Base-by-base conservation (phyloP, 2,329 filamentous ascomycete genomes). In the Arthrobotrys megalospora region DNA sequence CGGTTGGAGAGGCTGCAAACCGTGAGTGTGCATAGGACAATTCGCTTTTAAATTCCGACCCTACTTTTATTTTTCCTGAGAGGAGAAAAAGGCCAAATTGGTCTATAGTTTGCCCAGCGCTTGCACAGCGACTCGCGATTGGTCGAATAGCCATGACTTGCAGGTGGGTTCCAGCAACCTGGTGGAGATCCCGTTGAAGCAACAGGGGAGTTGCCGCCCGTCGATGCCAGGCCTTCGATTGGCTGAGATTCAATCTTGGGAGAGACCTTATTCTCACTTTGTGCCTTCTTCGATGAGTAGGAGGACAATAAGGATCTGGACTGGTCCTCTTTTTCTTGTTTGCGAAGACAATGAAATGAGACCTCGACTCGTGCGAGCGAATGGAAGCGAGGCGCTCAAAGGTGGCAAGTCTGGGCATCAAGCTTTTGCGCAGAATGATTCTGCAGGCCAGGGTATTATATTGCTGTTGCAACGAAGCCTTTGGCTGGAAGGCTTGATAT, bases 111-210 rank as follows among this genome's bases (percentile, higher is more conserved):
- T 66, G 60, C 60, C 67, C 60, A 62, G 73, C 73, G 73, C 73
- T 77, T 77, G 60, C 50, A 70, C 34, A n/a, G 3, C n/a, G 11
- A 6, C 16, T 12, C 24, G 43, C 55, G 36, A 77, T 77, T 77
- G 73, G 73, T 32, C 45, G 14, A 19, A 50, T 45, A 55, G 36
- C 45, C 52, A 63, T 68, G 55, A 68, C 63, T 64, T 76, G 71
- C 71, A 69, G 41, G 55, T 47, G 34, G 52, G 24, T 62, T 68
- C 72, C 72, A 69, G 64, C 52, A 76, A 76, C 72, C 65, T 63
- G 73, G 65, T 71, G 66, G 66, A 71, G 65, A 66, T 77, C 60
- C 66, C 72, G 72, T 58, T 69, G 64, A 32, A 28, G 41, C 32
- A 60, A 10, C 58, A 60, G 43, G 70, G 62, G 55, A 53, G 62